These are phyloP conservation scores for Sporothrix pallida DNA, from an alignment of 2,329 filamentous ascomycete genomes.

Conservation along the genomic window DNA sequence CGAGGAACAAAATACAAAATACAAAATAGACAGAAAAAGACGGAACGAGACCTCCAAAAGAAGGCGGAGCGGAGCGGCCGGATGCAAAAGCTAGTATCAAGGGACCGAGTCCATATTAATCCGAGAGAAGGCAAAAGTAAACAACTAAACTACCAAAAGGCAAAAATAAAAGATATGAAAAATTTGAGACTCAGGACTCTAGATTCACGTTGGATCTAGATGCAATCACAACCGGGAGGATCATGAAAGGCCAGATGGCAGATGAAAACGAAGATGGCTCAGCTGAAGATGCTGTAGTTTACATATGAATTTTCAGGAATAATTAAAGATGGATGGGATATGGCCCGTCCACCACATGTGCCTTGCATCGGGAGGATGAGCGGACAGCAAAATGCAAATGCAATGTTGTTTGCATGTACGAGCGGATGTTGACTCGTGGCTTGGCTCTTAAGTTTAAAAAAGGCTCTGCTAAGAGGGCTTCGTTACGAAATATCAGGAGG, in stretches of 20 bases:
- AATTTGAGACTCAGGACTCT: not conserved
- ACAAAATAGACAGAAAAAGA: not conserved
- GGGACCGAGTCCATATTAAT: slow-evolving; percentile 1
- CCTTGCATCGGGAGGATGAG: slow-evolving; percentile 7
- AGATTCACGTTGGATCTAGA: not conserved
- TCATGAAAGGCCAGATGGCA: not conserved
- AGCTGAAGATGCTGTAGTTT: not conserved
- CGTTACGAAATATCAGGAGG: not conserved
- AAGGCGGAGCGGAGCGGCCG: slow-evolving; percentile 19
- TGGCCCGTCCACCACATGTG: slow-evolving; percentile 10
- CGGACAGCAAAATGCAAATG: not conserved
- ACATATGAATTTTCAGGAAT: no score
- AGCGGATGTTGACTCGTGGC: not conserved
- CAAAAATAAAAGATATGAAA: not conserved
- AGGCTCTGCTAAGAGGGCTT: no score
- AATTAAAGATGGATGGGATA: not conserved
- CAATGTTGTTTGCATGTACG: slow-evolving; percentile 10
- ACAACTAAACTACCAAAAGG: not conserved
- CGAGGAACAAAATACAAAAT: not conserved
- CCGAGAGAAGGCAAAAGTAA: not conserved
- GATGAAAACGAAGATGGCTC: not conserved
- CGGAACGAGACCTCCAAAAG: not conserved
- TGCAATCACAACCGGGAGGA: slow-evolving; percentile 17
- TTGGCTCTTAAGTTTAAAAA: not conserved
- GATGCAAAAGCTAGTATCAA: not conserved